Conservation (phyloP, 2,329 filamentous ascomycete genomes). For the Waltergamsia citrina region DNA sequence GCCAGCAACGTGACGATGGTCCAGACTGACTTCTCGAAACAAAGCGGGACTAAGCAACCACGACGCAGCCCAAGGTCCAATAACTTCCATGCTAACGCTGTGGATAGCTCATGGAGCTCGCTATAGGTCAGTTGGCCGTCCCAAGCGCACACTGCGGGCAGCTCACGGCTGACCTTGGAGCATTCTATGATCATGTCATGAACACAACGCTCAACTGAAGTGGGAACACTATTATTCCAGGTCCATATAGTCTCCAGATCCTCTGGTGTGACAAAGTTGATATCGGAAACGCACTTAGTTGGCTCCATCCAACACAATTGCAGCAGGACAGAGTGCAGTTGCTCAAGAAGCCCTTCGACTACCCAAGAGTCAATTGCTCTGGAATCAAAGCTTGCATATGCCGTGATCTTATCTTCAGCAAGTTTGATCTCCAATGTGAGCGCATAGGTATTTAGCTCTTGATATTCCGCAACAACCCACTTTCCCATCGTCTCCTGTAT, state of each 20-base stretch:
- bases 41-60: conserved; percentile 8
- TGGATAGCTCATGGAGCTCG: not conserved
- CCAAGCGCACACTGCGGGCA: conserved; percentile 30
- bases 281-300: not conserved
- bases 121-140: conserved; percentile 18
- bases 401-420: conserved; percentile 2
- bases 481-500: not conserved
- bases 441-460: not conserved
- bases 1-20: conserved; percentile 10
- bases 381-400: conserved; percentile 6
- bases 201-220: conserved; percentile 1
- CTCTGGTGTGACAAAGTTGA: not conserved
- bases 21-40: conserved; percentile 11
- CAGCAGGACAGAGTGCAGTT: not conserved
- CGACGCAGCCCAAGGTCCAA: conserved; percentile 5
- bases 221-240: conserved; percentile 1
- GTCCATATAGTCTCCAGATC: not conserved
- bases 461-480: not conserved
- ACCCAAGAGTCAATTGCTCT: not conserved
- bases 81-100: not conserved
- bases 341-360: not conserved
- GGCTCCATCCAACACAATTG: not conserved
- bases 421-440: not conserved
- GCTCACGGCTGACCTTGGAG: conserved; percentile 12
- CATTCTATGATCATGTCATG: conserved; percentile 1